Evolutionary conservation across 768 basidiomycete genomes (phyloP).

Genomic region (Tephrocybe sp.): DNA sequence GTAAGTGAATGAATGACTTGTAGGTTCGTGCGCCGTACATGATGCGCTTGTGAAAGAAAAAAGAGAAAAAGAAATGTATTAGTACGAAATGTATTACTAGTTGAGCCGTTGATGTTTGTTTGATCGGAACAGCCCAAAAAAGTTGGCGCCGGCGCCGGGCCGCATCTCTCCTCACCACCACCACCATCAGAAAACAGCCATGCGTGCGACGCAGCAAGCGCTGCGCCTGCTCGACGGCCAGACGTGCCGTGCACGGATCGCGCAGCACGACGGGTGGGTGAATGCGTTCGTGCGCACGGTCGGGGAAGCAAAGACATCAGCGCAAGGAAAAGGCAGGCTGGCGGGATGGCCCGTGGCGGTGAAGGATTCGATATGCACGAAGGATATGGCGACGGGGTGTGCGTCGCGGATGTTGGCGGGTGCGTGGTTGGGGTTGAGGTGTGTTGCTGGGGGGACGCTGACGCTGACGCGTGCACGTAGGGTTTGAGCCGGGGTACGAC

Average conservation of each 20-base stretch:
- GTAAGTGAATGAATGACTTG: slow-evolving; percentile 24
- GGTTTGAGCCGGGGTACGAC: slow-evolving; percentile 78
- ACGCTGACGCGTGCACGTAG: slow-evolving; percentile 32
- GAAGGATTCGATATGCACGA: slow-evolving; percentile 87
- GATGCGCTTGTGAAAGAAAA: too few relatives aligned
- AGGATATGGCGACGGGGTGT: slow-evolving; percentile 64
- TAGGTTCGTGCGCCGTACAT: too few relatives aligned
- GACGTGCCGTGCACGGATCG: slow-evolving; percentile 21
- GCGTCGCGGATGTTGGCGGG: slow-evolving; percentile 75
- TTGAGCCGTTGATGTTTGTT: too few relatives aligned
- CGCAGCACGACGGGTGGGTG: slow-evolving; percentile 37
- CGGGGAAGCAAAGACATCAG: too few relatives aligned
- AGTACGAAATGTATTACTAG: too few relatives aligned
- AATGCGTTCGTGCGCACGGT: slow-evolving; percentile 56
- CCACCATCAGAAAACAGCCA: too few relatives aligned
- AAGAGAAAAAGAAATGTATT: too few relatives aligned
- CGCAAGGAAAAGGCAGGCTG: slow-evolving; percentile 26
- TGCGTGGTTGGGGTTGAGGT: slow-evolving; percentile 22
- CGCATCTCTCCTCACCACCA: too few relatives aligned
- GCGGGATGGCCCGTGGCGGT: slow-evolving; percentile 58
- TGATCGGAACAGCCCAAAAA: too few relatives aligned
- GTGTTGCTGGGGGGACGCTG: background rate
- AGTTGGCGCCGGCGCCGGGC: too few relatives aligned
- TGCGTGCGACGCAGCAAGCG: too few relatives aligned
- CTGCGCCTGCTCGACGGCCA: background rate